Evolutionary conservation across 495 filamentous ascomycete genomes (phyloP), one percentile per base, ranked within the genome.

Genomic region (Penicillium simplicissimum): DNA sequence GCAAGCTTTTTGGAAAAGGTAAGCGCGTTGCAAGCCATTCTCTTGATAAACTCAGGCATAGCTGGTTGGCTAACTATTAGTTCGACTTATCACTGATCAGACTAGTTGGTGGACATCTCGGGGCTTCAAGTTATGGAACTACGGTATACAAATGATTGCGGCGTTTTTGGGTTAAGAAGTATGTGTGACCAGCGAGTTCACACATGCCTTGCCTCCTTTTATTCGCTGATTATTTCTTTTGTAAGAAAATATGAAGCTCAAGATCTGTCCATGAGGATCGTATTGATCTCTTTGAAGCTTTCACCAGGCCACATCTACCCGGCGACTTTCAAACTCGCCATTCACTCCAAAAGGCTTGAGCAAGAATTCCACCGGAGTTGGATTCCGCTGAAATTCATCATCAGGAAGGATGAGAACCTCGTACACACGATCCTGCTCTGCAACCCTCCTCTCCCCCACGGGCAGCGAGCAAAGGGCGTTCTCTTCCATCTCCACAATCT

Each of bases 401-500:
- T 42, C 42, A n/a, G 45, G 23, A 14, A 28, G 28, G 1, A 49
- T 49, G 2, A 49, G 25, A 4, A 14, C 25, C 23, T 49, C 45
- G 14, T 49, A 49, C 11, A 49, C 45, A 31, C 45, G 45, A 31
- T 49, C 13, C 23, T 31, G 19, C 23, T 49, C 45, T 2, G 21
- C 11, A 13, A 49, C 23, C 13, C 4, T 49, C 25, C 45, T 49
- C 45, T 49, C 45, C 28, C 25, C 23, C 8, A 49, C 23, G 1
- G 45, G 45, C 33, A 67, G 33, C 52, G 38, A 37, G 9, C 13
- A 7, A 19, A 61, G 3, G 3, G 38, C 36, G 10, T 19, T 11
- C 23, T 71, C 69, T 47, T 71, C 69, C 14, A 65, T 23, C 15
- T 67, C 66, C 28, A 71, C 21, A 23, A 67, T 40, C 40, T 53